phyloP scores from a whole-genome alignment of 768 basidiomycete genomes.

The Amanita pallidorosea region DNA sequence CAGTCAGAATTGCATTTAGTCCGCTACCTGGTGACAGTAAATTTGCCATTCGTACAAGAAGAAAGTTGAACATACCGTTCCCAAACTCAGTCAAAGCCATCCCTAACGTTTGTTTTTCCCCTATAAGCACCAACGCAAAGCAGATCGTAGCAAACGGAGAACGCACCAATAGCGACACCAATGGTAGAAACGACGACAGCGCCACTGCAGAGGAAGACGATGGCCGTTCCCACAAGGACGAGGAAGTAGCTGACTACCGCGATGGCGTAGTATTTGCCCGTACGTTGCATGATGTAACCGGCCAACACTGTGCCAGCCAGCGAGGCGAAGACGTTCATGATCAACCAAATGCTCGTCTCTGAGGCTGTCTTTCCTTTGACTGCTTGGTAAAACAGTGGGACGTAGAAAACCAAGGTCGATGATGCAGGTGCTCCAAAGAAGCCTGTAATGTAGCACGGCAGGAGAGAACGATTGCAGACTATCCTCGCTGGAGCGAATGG shows the following conservation, averaged over 20 bases:
- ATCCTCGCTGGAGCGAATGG: conserved; percentile 30
- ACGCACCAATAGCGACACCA: conserved; percentile 31
- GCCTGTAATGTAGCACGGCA: conserved; percentile 47
- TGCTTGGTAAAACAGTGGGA: too few relatives aligned
- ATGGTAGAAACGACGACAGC: conserved; percentile 22
- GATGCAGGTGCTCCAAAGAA: conserved; percentile 39
- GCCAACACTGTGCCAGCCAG: conserved; percentile 38
- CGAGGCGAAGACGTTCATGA: conserved; percentile 34
- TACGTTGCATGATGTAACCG: conserved; percentile 46
- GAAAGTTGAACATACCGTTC: conserved; percentile 19
- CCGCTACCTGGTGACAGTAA: conserved; percentile 26
- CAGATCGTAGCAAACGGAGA: background rate
- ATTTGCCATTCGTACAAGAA: background rate
- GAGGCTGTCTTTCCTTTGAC: too few relatives aligned
- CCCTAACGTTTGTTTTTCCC: conserved; percentile 15
- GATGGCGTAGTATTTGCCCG: conserved; percentile 43
- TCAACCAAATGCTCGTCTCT: conserved; percentile 42
- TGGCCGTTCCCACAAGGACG: conserved; percentile 26
- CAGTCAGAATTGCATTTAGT: conserved; percentile 46
- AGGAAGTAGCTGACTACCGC: conserved; percentile 32
- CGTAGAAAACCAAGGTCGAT: conserved; percentile 38
- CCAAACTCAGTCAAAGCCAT: conserved; percentile 25
- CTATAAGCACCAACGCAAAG: background rate
- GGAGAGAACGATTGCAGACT: conserved; percentile 30
- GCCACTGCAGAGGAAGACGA: conserved; percentile 30